A percentile compares a stretch with the other conserved stretches of the same genome.
Evolutionary conservation across 371 early-diverging fungal genomes (phyloP).

Genomic region (Rhizopus microsporus): DNA sequence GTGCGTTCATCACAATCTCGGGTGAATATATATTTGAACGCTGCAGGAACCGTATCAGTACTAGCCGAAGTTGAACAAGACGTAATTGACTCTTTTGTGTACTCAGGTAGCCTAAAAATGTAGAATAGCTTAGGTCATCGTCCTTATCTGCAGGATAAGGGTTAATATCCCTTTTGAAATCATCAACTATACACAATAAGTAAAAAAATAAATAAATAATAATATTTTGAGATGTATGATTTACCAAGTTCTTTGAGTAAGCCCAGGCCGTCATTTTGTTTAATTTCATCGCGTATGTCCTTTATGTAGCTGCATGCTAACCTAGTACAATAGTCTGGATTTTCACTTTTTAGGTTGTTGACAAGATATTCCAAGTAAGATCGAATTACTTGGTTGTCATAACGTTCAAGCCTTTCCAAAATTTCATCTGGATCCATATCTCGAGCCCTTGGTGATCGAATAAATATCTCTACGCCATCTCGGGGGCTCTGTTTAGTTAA

Average conservation of each 20-base stretch:
- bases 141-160: constrained; percentile 5
- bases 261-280: constrained; percentile 13
- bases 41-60: constrained; percentile 38
- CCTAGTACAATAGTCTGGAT: constrained; percentile 49
- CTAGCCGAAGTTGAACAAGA: constrained; percentile 32
- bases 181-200: constrained; percentile 16
- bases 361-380: constrained; percentile 65
- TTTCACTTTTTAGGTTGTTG: constrained; percentile 46
- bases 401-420: constrained; percentile 43
- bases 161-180: constrained; percentile 19
- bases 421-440: constrained; percentile 59
- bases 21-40: constrained; percentile 39
- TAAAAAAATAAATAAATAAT: background rate
- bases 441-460: constrained; percentile 47
- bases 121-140: constrained; percentile 13
- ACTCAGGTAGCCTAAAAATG: constrained; percentile 42
- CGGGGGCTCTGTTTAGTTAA: constrained; percentile 50
- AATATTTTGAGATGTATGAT: background rate
- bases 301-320: constrained; percentile 57
- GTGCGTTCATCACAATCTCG: constrained; percentile 21
- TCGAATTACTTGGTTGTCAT: constrained; percentile 42
- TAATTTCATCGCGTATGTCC: constrained; percentile 37
- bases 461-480: constrained; percentile 53
- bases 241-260: constrained; percentile 31
- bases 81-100: constrained; percentile 14